These are phyloP conservation scores for Euryodendron excelsum DNA, from an alignment of 148 eudicot species.

Conservation along the genomic window DNA sequence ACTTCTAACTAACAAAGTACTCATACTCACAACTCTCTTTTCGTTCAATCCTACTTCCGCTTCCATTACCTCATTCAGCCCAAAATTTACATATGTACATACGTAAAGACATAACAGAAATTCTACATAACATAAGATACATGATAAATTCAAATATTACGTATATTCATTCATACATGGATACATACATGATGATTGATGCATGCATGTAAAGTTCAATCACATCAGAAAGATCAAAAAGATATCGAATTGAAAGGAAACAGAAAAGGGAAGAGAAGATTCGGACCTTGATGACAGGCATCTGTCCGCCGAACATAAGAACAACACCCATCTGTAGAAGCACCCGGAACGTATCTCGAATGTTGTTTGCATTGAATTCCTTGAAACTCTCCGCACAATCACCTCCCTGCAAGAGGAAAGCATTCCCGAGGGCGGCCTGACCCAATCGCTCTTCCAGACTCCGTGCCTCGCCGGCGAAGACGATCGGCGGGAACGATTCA, in stretches of 20 bases:
- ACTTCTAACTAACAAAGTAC: not conserved
- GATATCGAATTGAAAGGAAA: not conserved
- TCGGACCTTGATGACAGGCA: constrained; percentile 70
- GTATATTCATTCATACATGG: not conserved
- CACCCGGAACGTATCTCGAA: constrained; percentile 73
- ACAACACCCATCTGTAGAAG: constrained; percentile 76
- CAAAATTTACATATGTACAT: too few species aligned
- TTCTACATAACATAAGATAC: too few species aligned
- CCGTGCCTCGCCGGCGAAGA: constrained; percentile 68
- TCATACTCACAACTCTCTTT: not conserved
- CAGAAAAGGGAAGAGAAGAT: not conserved
- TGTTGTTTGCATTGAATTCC: constrained; percentile 67
- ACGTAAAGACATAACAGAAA: too few species aligned
- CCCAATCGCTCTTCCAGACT: constrained; percentile 61
- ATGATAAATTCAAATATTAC: not conserved
- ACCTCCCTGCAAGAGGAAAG: constrained; percentile 67
- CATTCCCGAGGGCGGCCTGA: constrained; percentile 65
- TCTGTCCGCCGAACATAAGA: constrained; percentile 76
- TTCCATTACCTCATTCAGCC: not conserved
- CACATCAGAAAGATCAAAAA: not conserved
- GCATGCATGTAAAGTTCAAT: not conserved
- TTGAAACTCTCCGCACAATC: constrained; percentile 86
- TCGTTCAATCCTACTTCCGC: not conserved
- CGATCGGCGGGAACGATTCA: constrained; percentile 63
- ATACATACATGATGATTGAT: too few species aligned